phyloP scores from a whole-genome alignment of 768 basidiomycete species.

The Leccinum barrowsii region DNA sequence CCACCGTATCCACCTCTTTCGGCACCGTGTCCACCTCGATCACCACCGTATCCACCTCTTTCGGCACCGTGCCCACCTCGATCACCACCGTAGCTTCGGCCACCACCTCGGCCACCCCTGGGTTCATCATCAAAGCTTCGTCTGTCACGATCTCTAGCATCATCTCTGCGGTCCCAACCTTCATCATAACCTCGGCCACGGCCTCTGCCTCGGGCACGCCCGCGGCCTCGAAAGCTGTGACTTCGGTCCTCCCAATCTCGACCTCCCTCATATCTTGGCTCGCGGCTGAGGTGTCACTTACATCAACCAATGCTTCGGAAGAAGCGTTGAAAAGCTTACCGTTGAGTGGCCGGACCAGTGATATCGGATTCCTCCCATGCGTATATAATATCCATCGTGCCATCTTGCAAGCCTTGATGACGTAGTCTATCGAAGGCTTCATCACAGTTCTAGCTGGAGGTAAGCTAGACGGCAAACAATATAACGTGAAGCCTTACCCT shows the following conservation, averaged over 20 bases:
- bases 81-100: conserved; percentile 36
- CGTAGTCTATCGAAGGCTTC: conserved; percentile 79
- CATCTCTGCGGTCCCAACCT: conserved; percentile 44
- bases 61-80: conserved; percentile 39
- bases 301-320: conserved; percentile 3
- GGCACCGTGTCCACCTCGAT: too few relatives aligned
- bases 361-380: conserved; percentile 75
- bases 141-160: conserved; percentile 37
- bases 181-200: conserved; percentile 38
- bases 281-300: conserved; percentile 19
- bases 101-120: conserved; percentile 34
- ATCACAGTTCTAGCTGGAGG: conserved; percentile 55
- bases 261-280: conserved; percentile 35
- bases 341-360: conserved; percentile 43
- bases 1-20: conserved; percentile 41
- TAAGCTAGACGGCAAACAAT: conserved; percentile 7
- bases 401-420: conserved; percentile 77
- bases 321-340: conserved; percentile 24
- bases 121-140: conserved; percentile 36
- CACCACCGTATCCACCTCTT: conserved; percentile 35
- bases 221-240: conserved; percentile 38
- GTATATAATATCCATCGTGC: conserved; percentile 83
- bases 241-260: conserved; percentile 47
- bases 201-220: conserved; percentile 38
- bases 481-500: conserved; percentile 46